phyloP scores from a whole-genome alignment of 352 stramenopile species.

The Globisporangium megalacanthum region DNA sequence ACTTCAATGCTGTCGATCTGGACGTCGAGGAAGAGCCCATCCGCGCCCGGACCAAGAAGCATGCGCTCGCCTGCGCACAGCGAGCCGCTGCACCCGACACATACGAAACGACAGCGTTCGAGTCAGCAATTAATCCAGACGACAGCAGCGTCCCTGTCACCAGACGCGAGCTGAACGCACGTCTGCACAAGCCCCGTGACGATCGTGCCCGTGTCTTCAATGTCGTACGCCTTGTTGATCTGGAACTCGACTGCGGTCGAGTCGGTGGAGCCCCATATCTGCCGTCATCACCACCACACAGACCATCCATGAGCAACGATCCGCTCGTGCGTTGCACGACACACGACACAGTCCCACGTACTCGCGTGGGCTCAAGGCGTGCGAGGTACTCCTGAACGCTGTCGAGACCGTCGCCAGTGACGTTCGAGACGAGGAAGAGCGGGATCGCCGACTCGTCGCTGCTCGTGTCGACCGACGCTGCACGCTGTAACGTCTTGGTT shows the following conservation, averaged over 20 bases:
- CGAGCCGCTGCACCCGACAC: slow-evolving; percentile 27
- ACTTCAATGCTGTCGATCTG: slow-evolving; percentile 75
- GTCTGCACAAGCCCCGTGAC: slow-evolving; percentile 66
- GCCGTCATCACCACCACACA: not conserved
- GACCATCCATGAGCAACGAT: not conserved
- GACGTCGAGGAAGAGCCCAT: slow-evolving; percentile 61
- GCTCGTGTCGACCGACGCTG: not conserved
- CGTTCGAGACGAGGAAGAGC: slow-evolving; percentile 57
- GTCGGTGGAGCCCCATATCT: slow-evolving; percentile 42
- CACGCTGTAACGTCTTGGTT: slow-evolving; percentile 15
- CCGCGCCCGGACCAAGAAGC: slow-evolving; percentile 54
- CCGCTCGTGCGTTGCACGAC: no score
- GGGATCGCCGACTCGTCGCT: slow-evolving; percentile 29
- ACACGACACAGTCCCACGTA: slow-evolving; percentile 15
- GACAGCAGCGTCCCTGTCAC: not conserved
- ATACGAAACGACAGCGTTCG: not conserved
- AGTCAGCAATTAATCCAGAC: no score
- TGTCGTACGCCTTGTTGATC: slow-evolving; percentile 74
- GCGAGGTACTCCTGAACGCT: slow-evolving; percentile 55
- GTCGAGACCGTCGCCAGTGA: slow-evolving; percentile 48
- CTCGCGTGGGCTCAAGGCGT: slow-evolving; percentile 46
- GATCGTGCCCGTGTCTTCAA: slow-evolving; percentile 62
- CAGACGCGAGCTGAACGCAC: slow-evolving; percentile 6
- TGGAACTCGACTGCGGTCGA: slow-evolving; percentile 64
- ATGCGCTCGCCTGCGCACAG: slow-evolving; percentile 58